A percentile compares a stretch with the other conserved stretches of the same genome.
Conservation (phyloP, 495 filamentous ascomycete genomes). For the Bombardia bombarda region DNA sequence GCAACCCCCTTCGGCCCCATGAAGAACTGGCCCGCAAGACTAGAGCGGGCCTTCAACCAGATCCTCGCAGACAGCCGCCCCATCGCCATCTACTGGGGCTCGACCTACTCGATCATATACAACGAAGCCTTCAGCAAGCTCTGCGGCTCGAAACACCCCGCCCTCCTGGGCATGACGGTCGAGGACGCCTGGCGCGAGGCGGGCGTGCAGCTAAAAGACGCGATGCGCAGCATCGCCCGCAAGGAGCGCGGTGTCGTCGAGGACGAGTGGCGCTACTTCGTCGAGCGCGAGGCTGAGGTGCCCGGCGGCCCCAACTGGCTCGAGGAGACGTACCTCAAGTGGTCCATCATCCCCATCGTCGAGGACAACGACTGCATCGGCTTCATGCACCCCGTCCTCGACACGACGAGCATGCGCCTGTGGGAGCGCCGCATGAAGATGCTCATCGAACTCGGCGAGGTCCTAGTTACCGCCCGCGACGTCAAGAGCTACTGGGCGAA, state of each 20-base stretch:
- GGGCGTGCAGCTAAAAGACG: constrained; percentile 25
- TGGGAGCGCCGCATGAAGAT: constrained; percentile 34
- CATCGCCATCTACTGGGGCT: constrained; percentile 44
- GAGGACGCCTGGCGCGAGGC: constrained; percentile 26
- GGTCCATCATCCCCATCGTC: constrained; percentile 52
- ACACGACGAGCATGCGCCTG: constrained; percentile 26
- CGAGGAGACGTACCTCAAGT: constrained; percentile 57
- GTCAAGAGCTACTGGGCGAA: constrained; percentile 28
- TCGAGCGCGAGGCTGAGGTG: constrained; percentile 32
- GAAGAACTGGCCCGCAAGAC: constrained; percentile 44
- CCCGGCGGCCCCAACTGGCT: constrained; percentile 34
- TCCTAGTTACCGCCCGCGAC: constrained; percentile 21
- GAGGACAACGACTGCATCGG: constrained; percentile 42
- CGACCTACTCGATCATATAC: constrained; percentile 35
- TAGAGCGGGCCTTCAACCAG: constrained; percentile 51
- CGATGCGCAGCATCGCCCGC: constrained; percentile 16
- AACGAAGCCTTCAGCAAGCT: constrained; percentile 38
- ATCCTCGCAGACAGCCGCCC: constrained; percentile 60
- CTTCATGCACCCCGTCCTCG: constrained; percentile 26
- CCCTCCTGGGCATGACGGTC: constrained; percentile 30
- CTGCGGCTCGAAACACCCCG: constrained; percentile 28
- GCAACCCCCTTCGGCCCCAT: constrained; percentile 53
- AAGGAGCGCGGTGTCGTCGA: constrained; percentile 18
- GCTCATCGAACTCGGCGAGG: constrained; percentile 28
- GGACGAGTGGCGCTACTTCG: constrained; percentile 31